A percentile compares a stretch with the other conserved stretches of the same genome.
Evolutionary conservation across 139 green algal species (phyloP).

Genomic region (Chlorella vulgaris): DNA sequence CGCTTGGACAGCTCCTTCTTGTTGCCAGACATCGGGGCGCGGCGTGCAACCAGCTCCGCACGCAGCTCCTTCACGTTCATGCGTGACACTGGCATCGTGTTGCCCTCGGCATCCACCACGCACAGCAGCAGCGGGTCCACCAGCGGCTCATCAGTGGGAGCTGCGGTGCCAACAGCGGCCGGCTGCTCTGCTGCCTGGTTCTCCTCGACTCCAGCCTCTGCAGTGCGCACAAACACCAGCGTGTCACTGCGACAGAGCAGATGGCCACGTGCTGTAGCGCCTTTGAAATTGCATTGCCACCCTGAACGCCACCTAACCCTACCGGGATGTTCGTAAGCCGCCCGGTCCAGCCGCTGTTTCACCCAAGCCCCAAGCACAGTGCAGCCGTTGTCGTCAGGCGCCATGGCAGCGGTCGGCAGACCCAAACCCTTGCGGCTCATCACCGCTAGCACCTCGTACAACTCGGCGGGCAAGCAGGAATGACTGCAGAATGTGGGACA

Average conservation of each 20-base stretch:
- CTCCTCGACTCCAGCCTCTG: too few relatives aligned
- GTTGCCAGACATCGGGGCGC: conserved; percentile 25
- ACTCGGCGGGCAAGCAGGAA: conserved; percentile 3
- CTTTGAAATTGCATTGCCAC: not conserved
- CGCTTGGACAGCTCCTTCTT: conserved; percentile 37
- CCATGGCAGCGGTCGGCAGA: not conserved
- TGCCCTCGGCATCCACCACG: not conserved
- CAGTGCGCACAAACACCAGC: too few relatives aligned
- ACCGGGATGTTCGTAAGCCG: not conserved
- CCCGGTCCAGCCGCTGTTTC: conserved; percentile 2
- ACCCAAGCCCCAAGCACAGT: conserved; percentile 17
- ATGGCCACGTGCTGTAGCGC: not conserved
- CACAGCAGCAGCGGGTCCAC: conserved; percentile 3
- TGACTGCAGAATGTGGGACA: not conserved
- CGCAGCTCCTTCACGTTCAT: conserved; percentile 31
- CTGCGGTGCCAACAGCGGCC: too few relatives aligned
- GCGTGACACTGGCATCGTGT: conserved; percentile 1
- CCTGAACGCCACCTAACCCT: not conserved
- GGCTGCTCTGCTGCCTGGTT: too few relatives aligned
- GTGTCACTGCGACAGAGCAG: not conserved
- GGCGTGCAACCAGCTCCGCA: conserved; percentile 29
- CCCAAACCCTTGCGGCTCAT: not conserved
- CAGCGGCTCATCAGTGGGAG: conserved; percentile 2
- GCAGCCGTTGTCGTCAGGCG: not conserved
- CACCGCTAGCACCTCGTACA: conserved; percentile 11